Base-by-base conservation (phyloP, 495 filamentous ascomycete genomes). In the Neurospora intermedia region DNA sequence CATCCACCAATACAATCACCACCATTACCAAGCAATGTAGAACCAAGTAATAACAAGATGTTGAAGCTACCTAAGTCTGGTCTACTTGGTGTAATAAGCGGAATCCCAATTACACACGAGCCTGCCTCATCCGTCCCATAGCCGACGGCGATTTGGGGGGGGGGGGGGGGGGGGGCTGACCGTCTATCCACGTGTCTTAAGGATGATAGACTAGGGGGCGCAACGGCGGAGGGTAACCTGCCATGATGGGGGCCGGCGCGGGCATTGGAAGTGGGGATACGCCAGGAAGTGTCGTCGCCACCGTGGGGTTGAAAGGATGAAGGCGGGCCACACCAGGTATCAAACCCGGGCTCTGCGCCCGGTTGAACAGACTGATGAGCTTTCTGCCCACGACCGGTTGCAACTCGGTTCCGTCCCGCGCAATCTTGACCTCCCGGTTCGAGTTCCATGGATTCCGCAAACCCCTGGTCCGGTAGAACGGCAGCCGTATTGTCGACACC, bases 401-500 rank as follows among this genome's bases (percentile, higher is more conserved):
- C 23, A 99, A 84, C 82, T 98, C 96, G 0, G 96, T 99, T 6
- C 94, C 96, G 80, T 99, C 96, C 76, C 96, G 87, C 10, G 96
- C 96, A 76, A 99, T 97, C 79, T 99, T 99, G 69, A 99, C 93
- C 77, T 98, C 96, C 66, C 96, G 85, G 78, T 97, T 97, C 2
- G 93, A 91, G 80, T 99, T 98, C 96, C 94, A 98, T 3, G 92
- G 89, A 77, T 99, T 99, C n/a, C 96, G 87, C 42, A 99, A 80
- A 0, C 95, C 95, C 70, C 94, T 84, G 0, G 94, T 97, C 59
- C 92, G 90, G 79, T 97, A 95, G 80, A 98, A 99, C 0, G 96
- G 94, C 9, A 99, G 87, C 54, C 91, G 86, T 43, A 89, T 88
- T 4, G 93, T 97, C 10, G 93, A 94, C 39, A 97, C 80, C 96